Conservation (phyloP, 1,139 yeast species). For the Pichia sp. region DNA sequence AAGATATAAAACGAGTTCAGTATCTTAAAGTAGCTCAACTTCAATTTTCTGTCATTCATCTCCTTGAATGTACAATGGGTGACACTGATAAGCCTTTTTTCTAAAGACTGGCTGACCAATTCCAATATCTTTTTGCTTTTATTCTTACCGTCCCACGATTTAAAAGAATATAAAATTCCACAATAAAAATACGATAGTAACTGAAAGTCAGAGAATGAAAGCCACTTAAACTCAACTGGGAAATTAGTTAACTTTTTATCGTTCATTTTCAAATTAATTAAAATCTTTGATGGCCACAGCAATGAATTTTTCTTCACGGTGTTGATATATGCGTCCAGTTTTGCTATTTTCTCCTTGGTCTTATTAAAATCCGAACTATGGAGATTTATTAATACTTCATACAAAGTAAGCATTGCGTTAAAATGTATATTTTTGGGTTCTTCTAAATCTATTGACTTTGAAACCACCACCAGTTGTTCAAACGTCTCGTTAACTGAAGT, state of each 20-base stretch:
- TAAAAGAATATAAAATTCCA: constrained; percentile 23
- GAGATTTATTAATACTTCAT: not conserved
- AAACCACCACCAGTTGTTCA: not conserved
- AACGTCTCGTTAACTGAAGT: not conserved
- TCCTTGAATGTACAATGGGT: not conserved
- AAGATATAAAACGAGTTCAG: constrained; percentile 29
- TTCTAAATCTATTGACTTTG: too few relatives aligned
- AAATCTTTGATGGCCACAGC: not conserved
- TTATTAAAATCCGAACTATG: not conserved
- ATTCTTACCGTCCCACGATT: constrained; percentile 28
- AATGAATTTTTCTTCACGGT: constrained; percentile 7
- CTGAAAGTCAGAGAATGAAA: constrained; percentile 35
- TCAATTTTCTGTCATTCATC: constrained; percentile 11
- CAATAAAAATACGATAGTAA: constrained; percentile 30
- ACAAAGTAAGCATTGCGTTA: not conserved
- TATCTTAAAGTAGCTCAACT: constrained; percentile 25
- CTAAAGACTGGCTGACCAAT: too few relatives aligned
- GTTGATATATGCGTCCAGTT: constrained; percentile 18
- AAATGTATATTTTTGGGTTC: not conserved
- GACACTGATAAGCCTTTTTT: too few relatives aligned
- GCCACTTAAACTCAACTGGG: constrained; percentile 29
- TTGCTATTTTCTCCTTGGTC: constrained; percentile 15
- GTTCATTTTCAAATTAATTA: too few relatives aligned
- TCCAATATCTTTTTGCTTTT: constrained; percentile 30
- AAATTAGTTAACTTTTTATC: constrained; percentile 1